Conservation (phyloP, 768 basidiomycete species). For the Rickenella mellea region DNA sequence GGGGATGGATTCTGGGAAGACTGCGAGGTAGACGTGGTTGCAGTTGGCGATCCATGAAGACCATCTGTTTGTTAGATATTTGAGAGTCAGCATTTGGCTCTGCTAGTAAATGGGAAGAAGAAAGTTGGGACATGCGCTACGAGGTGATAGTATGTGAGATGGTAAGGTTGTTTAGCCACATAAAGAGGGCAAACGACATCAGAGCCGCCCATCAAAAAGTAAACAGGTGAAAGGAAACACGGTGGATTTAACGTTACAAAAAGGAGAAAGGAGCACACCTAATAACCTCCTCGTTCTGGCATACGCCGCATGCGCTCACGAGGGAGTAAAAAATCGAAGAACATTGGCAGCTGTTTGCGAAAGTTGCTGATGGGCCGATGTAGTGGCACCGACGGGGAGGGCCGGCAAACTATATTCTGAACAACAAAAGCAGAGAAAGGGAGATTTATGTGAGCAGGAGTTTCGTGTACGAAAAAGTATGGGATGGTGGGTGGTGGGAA, state of each 20-base stretch:
- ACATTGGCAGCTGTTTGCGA: conserved; percentile 40
- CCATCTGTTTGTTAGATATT: conserved; percentile 21
- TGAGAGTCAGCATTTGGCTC: background rate
- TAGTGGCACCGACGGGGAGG: conserved; percentile 28
- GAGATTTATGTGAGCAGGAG: no score
- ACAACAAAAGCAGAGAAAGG: no score
- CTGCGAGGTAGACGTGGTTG: conserved; percentile 21
- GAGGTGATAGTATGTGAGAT: no score
- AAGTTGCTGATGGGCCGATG: conserved; percentile 24
- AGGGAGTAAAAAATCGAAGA: conserved; percentile 47
- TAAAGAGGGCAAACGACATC: no score
- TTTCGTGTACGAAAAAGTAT: background rate
- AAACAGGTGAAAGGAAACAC: background rate
- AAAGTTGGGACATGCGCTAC: no score
- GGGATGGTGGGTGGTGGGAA: no score
- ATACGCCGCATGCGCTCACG: conserved; percentile 1
- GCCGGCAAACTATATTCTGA: conserved; percentile 26
- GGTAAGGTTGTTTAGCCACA: no score
- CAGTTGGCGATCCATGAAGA: conserved; percentile 41
- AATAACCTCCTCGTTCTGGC: background rate
- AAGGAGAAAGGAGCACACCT: no score
- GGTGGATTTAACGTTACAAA: background rate
- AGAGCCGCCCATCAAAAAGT: background rate
- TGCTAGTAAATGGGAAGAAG: no score
- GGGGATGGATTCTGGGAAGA: conserved; percentile 35